phyloP scores from a whole-genome alignment of 78 protist genomes.

The Mastigamoeba balamuthi region DNA sequence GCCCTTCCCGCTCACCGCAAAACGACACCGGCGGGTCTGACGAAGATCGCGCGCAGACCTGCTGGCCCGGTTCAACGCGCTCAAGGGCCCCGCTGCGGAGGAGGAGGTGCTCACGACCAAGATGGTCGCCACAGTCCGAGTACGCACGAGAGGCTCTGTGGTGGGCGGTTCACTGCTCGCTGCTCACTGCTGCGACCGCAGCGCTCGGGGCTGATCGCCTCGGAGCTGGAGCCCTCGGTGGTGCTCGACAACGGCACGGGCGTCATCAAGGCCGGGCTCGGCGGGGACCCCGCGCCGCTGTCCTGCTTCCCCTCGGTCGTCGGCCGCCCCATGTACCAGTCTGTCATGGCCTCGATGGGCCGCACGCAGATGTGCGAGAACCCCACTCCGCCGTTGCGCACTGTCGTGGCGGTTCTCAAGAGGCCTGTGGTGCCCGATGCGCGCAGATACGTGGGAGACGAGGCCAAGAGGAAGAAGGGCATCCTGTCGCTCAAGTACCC shows the following conservation, averaged over 20 bases:
- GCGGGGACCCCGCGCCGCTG: conserved; percentile 82
- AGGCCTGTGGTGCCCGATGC: no score
- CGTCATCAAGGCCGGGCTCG: conserved; percentile 92
- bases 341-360: conserved; percentile 45
- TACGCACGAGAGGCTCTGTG: no score
- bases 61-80: neutral
- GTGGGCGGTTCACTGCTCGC: no score
- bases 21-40: no score
- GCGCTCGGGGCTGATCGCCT: neutral
- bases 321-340: conserved; percentile 62
- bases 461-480: conserved; percentile 47
- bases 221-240: neutral
- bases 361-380: no score
- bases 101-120: no score
- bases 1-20: no score
- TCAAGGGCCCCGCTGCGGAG: neutral
- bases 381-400: no score
- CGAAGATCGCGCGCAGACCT: no score
- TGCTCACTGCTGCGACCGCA: neutral
- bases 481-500: conserved; percentile 62
- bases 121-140: no score
- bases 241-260: conserved; percentile 94
- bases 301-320: conserved; percentile 52
- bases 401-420: no score
- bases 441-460: conserved; percentile 41